phyloP scores from a whole-genome alignment of 169 alveolate genomes.

The Plasmodium gallinaceum region DNA sequence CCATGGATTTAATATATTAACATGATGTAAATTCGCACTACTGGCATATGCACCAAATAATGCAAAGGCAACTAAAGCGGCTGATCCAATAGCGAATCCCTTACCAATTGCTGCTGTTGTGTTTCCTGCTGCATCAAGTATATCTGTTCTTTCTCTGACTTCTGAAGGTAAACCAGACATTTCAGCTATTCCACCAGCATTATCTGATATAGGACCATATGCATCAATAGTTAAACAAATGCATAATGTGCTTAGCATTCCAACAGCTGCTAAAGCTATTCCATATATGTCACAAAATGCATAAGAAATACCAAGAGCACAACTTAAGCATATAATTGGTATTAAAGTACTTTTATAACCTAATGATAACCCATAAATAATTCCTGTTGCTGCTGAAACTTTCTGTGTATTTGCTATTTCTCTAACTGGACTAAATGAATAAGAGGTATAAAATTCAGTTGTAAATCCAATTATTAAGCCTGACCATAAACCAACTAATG shows the following conservation, averaged over 20 bases:
- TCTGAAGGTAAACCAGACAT: slow-evolving; percentile 91
- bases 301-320: slow-evolving; percentile 87
- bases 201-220: slow-evolving; percentile 94
- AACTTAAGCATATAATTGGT: slow-evolving; percentile 88
- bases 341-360: slow-evolving; percentile 91
- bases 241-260: slow-evolving; percentile 92
- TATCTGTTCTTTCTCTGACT: slow-evolving; percentile 91
- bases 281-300: slow-evolving; percentile 89
- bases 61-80: slow-evolving; percentile 93
- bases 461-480: slow-evolving; percentile 88
- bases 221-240: slow-evolving; percentile 92
- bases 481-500: slow-evolving; percentile 88
- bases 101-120: slow-evolving; percentile 94
- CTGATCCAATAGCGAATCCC: slow-evolving; percentile 95
- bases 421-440: slow-evolving; percentile 89
- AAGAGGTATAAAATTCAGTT: slow-evolving; percentile 92
- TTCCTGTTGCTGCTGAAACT: slow-evolving; percentile 91
- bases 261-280: slow-evolving; percentile 92
- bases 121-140: slow-evolving; percentile 94
- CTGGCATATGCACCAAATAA: slow-evolving; percentile 93
- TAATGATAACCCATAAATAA: slow-evolving; percentile 90
- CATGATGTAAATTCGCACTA: slow-evolving; percentile 83
- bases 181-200: slow-evolving; percentile 96
- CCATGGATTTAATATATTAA: slow-evolving; percentile 88
- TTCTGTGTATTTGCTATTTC: slow-evolving; percentile 89